Percentiles rank a stretch among this genome's conserved stretches.
These are phyloP conservation scores for Solanum clarkiae DNA, from an alignment of 257 asterid genomes.

Conservation along the genomic window DNA sequence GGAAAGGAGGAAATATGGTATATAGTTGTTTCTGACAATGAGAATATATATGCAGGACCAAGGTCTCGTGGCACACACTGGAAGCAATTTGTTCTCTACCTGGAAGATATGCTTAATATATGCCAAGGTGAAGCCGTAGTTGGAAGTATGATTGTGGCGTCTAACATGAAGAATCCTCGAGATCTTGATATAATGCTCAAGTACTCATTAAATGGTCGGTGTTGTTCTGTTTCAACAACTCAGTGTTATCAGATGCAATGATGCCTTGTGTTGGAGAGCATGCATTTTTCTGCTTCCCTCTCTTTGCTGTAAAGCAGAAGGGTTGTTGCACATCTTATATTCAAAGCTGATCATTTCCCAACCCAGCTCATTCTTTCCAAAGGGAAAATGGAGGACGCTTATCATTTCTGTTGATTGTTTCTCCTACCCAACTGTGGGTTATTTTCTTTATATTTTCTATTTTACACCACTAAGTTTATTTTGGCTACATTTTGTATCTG, in stretches of 20 bases:
- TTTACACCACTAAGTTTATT: background rate
- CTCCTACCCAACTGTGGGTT: background rate
- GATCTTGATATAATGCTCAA: slow-evolving; percentile 75
- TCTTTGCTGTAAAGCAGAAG: background rate
- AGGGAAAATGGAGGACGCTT: background rate
- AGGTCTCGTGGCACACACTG: slow-evolving; percentile 85
- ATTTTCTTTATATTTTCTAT: background rate
- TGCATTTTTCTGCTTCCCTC: background rate
- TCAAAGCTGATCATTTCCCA: background rate
- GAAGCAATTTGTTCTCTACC: slow-evolving; percentile 91
- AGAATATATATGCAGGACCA: slow-evolving; percentile 41
- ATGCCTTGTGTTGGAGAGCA: background rate
- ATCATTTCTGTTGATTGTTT: background rate
- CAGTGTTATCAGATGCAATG: slow-evolving; percentile 61
- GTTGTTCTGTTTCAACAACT: slow-evolving; percentile 51
- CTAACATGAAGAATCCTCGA: slow-evolving; percentile 90
- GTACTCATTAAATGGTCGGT: slow-evolving; percentile 64
- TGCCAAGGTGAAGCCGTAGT: slow-evolving; percentile 71
- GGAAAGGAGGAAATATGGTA: background rate
- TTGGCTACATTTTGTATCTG: background rate
- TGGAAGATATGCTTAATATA: slow-evolving; percentile 72
- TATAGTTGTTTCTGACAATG: background rate
- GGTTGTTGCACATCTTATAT: background rate
- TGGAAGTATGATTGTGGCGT: slow-evolving; percentile 64
- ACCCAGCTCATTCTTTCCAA: background rate